phyloP scores from a whole-genome alignment of 2,329 filamentous ascomycete species.

The Fonsecaea nubica region DNA sequence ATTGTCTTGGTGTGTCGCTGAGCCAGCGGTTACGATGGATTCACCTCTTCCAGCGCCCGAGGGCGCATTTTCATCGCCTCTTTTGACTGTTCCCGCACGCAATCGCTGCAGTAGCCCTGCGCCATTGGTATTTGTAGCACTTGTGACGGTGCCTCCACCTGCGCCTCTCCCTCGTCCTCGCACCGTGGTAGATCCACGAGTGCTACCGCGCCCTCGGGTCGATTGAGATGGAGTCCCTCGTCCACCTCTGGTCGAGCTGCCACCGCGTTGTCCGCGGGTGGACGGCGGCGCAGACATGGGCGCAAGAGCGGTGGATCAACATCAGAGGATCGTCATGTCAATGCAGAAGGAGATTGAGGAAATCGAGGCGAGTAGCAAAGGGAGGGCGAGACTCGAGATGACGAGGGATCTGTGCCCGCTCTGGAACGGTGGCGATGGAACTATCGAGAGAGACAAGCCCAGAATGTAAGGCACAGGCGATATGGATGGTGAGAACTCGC shows the following conservation, averaged over 20 bases:
- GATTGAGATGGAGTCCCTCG: conserved; percentile 23
- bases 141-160: conserved; percentile 14
- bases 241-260: conserved; percentile 32
- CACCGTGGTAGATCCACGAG: conserved; percentile 20
- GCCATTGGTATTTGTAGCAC: conserved; percentile 7
- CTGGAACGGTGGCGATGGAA: not conserved
- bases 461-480: not conserved
- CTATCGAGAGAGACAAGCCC: not conserved
- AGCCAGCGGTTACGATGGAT: not conserved
- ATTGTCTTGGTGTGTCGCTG: not conserved
- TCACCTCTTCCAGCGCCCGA: conserved; percentile 31
- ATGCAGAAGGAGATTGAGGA: not conserved
- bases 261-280: conserved; percentile 38
- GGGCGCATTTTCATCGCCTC: conserved; percentile 24
- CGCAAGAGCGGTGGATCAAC: conserved; percentile 29
- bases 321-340: conserved; percentile 31
- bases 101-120: conserved; percentile 34
- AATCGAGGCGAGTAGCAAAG: not conserved
- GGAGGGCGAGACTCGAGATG: not conserved
- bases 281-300: conserved; percentile 38
- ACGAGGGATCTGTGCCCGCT: not conserved
- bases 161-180: conserved; percentile 30
- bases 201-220: conserved; percentile 32
- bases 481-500: not conserved
- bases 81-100: conserved; percentile 30